Evolutionary conservation across 208 protist genomes (phyloP), one percentile per base, ranked within the genome.

Genomic region (Spongospora subterranea): DNA sequence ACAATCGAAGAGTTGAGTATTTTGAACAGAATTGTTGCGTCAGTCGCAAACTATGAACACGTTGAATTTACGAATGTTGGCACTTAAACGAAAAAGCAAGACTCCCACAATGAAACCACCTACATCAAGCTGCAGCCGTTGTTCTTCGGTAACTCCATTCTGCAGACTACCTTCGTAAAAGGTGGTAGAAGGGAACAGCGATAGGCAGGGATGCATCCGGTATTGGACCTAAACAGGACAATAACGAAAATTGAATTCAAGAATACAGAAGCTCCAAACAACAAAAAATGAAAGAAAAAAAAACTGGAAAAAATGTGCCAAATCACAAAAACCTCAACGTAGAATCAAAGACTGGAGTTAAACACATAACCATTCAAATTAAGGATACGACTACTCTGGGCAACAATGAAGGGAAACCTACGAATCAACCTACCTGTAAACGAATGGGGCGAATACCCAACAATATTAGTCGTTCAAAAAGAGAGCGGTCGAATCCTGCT

Each of bases 91-190:
- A 43, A 38, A n/a, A n/a, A n/a, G n/a, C n/a, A n/a, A n/a, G n/a
- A n/a, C n/a, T n/a, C n/a, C n/a, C n/a, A n/a, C n/a, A n/a, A n/a
- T n/a, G n/a, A n/a, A n/a, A n/a, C n/a, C n/a, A n/a, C n/a, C 13
- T 20, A 93, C 29, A 38, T 90, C 17, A 88, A 60, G 50, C 11
- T 53, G 45, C 45, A 46, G 20, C 46, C 96, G 89, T 54, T 98
- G 96, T 11, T 90, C 90, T 6, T 92, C 91, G 0, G 96, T 97
- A 0, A 99, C 94, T 71, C 98, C 98, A 93, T 99, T 98, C 88
- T 98, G 96, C 6, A 99, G 94, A 0, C 93, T 95, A 71, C 98
- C 98, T 91, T 99, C 98, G 92, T 99, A 99, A 94, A 99, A 99
- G 0, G 95, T 97, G 90, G 97, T 96, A 0, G 97, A 98, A 0